These are phyloP conservation scores for Rubia balearica DNA, from an alignment of 305 asterid genomes.

Conservation along the genomic window DNA sequence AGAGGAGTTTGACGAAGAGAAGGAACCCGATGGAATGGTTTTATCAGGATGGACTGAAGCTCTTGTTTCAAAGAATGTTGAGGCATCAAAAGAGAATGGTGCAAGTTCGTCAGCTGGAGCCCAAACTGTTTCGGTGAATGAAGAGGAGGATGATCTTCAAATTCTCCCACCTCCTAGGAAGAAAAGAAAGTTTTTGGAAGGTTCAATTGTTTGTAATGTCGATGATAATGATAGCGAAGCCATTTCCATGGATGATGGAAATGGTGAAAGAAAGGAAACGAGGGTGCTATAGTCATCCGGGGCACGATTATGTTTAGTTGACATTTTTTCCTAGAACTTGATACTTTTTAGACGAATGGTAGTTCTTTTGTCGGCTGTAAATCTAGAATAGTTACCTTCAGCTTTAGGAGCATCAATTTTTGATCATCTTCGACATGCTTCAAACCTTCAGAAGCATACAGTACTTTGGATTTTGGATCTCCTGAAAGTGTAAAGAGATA, in stretches of 20 bases:
- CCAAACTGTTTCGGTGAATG: slow-evolving; percentile 28
- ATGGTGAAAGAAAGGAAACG: slow-evolving; percentile 40
- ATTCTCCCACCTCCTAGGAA: slow-evolving; percentile 40
- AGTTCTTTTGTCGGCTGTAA: slow-evolving; percentile 19
- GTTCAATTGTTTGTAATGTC: slow-evolving; percentile 19
- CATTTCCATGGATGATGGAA: slow-evolving; percentile 37
- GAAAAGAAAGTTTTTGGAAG: slow-evolving; percentile 61
- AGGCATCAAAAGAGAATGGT: slow-evolving; percentile 37
- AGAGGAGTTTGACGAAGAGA: slow-evolving; percentile 88
- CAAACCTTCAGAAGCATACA: slow-evolving; percentile 4
- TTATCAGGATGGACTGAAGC: slow-evolving; percentile 82
- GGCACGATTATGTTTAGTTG: neutral
- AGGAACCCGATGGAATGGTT: slow-evolving; percentile 91
- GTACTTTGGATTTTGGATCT: slow-evolving; percentile 3
- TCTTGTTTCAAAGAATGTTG: slow-evolving; percentile 37
- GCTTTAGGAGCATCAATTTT: slow-evolving; percentile 15
- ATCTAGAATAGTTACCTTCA: slow-evolving; percentile 4
- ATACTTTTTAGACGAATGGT: slow-evolving; percentile 5
- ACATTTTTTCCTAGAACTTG: neutral
- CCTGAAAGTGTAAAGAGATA: slow-evolving; percentile 5
- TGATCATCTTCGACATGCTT: slow-evolving; percentile 6
- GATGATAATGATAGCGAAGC: slow-evolving; percentile 31
- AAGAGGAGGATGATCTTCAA: slow-evolving; percentile 54
- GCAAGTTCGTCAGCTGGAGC: slow-evolving; percentile 56
- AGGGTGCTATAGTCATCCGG: slow-evolving; percentile 31